Evolutionary conservation across 2,329 filamentous ascomycete genomes (phyloP).

Genomic region (Penicillium verrucosum): DNA sequence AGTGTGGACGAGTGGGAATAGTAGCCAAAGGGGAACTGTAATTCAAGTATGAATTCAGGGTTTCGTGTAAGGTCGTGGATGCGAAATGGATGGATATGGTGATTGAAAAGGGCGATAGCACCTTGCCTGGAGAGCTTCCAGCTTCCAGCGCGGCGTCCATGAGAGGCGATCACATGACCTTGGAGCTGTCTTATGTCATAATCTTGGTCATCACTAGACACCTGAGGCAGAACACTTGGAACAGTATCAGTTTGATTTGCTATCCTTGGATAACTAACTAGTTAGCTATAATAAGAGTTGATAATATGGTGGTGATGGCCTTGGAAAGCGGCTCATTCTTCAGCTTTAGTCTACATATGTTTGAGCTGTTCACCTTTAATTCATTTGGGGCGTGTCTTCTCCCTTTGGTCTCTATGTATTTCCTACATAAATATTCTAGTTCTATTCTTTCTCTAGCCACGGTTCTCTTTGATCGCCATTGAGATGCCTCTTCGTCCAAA

Average conservation of each 20-base stretch:
- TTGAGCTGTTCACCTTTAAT: neutral
- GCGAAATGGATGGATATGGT: conserved; percentile 12
- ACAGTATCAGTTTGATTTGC: too few relatives aligned
- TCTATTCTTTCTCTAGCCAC: too few relatives aligned
- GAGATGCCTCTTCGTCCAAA: neutral
- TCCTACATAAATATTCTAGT: too few relatives aligned
- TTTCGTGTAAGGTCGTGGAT: conserved; percentile 1
- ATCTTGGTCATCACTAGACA: conserved; percentile 8
- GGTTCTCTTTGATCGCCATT: neutral
- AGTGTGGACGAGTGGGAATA: neutral
- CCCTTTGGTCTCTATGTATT: neutral
- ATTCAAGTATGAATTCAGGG: neutral
- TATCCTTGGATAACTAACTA: neutral
- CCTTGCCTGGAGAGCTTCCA: conserved; percentile 30
- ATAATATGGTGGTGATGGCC: neutral
- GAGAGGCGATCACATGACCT: conserved; percentile 21
- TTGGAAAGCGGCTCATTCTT: neutral
- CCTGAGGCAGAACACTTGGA: neutral
- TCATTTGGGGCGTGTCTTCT: neutral
- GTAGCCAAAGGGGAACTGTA: neutral
- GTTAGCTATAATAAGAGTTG: too few relatives aligned
- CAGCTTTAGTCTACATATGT: neutral
- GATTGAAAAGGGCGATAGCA: conserved; percentile 15
- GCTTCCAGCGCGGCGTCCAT: conserved; percentile 24
- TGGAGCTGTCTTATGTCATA: conserved; percentile 16